Percentiles rank a stretch among this genome's conserved stretches.
Evolutionary conservation across 169 alveolate genomes (phyloP).

Genomic region (Cryptosporidium tyzzeri): DNA sequence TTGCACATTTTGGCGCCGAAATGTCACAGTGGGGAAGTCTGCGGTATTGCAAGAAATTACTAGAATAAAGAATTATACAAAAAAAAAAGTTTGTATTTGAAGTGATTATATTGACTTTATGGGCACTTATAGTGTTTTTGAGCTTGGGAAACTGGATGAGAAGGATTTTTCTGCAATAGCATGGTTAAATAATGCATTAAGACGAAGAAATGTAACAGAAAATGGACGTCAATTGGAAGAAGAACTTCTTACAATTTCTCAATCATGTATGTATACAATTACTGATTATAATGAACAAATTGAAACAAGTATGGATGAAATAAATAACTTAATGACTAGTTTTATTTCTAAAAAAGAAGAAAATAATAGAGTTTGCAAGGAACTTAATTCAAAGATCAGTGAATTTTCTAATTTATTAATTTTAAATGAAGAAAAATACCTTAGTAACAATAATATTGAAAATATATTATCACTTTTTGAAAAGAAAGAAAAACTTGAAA

Average conservation of each 20-base stretch:
- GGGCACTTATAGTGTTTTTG: not conserved
- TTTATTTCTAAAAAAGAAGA: conserved; percentile 5
- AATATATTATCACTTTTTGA: conserved; percentile 36
- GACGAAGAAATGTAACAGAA: not conserved
- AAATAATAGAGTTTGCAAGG: not conserved
- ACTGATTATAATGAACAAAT: conserved; percentile 37
- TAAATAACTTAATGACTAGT: not conserved
- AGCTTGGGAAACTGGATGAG: conserved; percentile 14
- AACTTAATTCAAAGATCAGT: conserved; percentile 9
- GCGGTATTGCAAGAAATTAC: not conserved
- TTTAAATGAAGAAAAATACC: conserved; percentile 8
- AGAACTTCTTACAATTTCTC: conserved; percentile 21
- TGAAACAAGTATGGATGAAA: conserved; percentile 11
- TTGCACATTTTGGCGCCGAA: conserved; percentile 10
- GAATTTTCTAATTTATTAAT: conserved; percentile 5
- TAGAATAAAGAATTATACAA: not conserved
- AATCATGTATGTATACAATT: conserved; percentile 17
- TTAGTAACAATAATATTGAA: conserved; percentile 12
- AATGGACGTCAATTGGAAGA: conserved; percentile 11
- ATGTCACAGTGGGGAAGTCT: conserved; percentile 4
- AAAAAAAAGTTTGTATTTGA: not conserved
- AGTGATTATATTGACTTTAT: not conserved
- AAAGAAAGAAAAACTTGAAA: conserved; percentile 35
- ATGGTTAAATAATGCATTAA: conserved; percentile 56
- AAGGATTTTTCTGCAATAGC: conserved; percentile 38